Base-by-base conservation (phyloP, 352 stramenopile species). In the Globisporangium carolinianum region DNA sequence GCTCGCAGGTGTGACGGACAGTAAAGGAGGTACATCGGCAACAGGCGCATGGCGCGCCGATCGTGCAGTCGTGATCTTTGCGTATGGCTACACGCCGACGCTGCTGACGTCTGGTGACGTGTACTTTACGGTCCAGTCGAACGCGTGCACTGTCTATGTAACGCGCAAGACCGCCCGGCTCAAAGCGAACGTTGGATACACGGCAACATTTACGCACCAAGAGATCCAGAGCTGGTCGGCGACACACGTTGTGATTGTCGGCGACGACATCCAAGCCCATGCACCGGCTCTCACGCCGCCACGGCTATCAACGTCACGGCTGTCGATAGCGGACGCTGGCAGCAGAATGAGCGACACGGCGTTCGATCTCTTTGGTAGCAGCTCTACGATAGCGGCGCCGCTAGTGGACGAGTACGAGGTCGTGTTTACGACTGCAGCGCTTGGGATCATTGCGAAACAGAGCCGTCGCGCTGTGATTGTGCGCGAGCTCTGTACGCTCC, bases 71-170 rank as follows among this genome's bases (percentile, higher is more conserved):
- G 75, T 94, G 36, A 67, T 93, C 18, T 91, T 94, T 61, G 85
- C 83, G 9, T 94, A 83, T 60, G 85, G 85, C 18, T 94, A 94
- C 69, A 94, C 83, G 9, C 85, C 85, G 38, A 92, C 85, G 38
- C 57, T 91, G 35, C 63, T 94, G 38, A 93, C 85, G 37, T 89
- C 81, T 12, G 83, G 85, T 8, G 83, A 94, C 36, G 79, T 94
- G 11, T 91, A 90, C 60, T 89, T 94, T 42, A 88, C 75, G 1
- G 70, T 93, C 14, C 78, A 88, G 53, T 93, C 79, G 18, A 94
- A 93, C 54, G 85, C 83, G 5, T 94, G 84, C 66, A 89, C 83
- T 48, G 68, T 92, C 53, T 90, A 83, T 47, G 71, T 83, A n/a
- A 91, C 83, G 14, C 79, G 85, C 35, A 89, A 91, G 65, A 89